Evolutionary conservation across 371 early-diverging fungal genomes (phyloP), one percentile per base, ranked within the genome.

Genomic region (Rhizopus stolonifer): DNA sequence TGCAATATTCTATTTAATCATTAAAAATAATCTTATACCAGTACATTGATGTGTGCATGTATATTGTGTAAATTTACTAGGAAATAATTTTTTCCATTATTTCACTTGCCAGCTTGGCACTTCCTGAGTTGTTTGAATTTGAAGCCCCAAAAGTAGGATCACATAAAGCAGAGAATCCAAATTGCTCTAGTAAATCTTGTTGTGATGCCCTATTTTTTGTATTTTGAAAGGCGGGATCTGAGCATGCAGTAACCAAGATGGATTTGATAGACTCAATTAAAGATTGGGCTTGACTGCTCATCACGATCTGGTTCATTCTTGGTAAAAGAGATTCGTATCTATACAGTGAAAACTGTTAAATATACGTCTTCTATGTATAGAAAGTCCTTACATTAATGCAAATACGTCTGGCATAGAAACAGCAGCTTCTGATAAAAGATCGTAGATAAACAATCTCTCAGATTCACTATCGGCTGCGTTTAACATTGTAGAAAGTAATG

Each of bases 401-500:
- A 91, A 86, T n/a, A 85, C 80, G 52, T 90, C 85, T 1, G 91
- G 93, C n/a, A 84, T 71, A 17, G 79, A 67, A 14, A 67, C 60
- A 0, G 91, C 88, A 19, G 85, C 86, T 64, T 90, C 90, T 3
- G 87, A 83, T 34, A 95, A 66, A 49, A 93, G 79, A 4, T 88
- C 86, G 58, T 93, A 94, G 26, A 92, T 77, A 62, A 90, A 86
- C 52, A 86, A 59, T 14, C 84, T 65, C 71, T 95, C 93, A 8
- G 84, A 78, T 56, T 93, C 92, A n/a, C 80, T 82, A 39, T 93
- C 92, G 2, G 88, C 79, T 38, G 74, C 80, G 64, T 91, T 86
- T 44, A 94, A 69, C 81, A 92, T 84, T 0, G 88, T 83, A 1
- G 87, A 83, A 60, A 91, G 63, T 49, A 90, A 60, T 6, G 90